A percentile compares a stretch with the other conserved stretches of the same genome.
These are phyloP conservation scores for Tylopilus sp. DNA, from an alignment of 768 basidiomycete genomes.

Conservation along the genomic window DNA sequence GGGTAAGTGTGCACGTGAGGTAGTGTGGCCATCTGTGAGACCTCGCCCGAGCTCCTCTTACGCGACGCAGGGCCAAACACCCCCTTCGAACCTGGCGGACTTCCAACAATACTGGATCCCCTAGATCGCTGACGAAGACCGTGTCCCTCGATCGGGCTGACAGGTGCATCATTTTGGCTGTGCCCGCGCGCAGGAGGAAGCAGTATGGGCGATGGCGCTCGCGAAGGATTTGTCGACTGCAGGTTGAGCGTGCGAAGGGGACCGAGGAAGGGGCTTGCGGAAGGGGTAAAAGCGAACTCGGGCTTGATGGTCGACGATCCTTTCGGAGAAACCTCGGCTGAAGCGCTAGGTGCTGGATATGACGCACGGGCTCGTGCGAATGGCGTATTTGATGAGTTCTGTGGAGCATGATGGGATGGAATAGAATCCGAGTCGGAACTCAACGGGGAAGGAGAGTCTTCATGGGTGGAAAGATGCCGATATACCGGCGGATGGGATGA, in stretches of 20 bases:
- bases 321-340: conserved; percentile 31
- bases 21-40: conserved; percentile 25
- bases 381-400: conserved; percentile 28
- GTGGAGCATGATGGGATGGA: conserved; percentile 28
- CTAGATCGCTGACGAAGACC: conserved; percentile 26
- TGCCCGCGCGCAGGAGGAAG: conserved; percentile 48
- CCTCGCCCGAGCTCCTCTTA: conserved; percentile 32
- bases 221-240: conserved; percentile 64
- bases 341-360: conserved; percentile 17
- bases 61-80: conserved; percentile 22
- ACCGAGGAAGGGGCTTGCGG: conserved; percentile 77
- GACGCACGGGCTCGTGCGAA: conserved; percentile 27
- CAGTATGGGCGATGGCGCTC: conserved; percentile 69
- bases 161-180: conserved; percentile 25
- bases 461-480: conserved; percentile 39
- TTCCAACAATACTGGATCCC: conserved; percentile 34
- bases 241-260: conserved; percentile 73
- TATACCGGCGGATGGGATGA: conserved; percentile 32
- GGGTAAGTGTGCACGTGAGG: conserved; percentile 35
- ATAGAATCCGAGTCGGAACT: conserved; percentile 61
- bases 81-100: conserved; percentile 35
- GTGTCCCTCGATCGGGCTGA: conserved; percentile 35
- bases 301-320: conserved; percentile 23
- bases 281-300: conserved; percentile 56
- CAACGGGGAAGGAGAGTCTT: conserved; percentile 67